phyloP scores from a whole-genome alignment of 2,329 filamentous ascomycete genomes.

The Cladophialophora carrionii region DNA sequence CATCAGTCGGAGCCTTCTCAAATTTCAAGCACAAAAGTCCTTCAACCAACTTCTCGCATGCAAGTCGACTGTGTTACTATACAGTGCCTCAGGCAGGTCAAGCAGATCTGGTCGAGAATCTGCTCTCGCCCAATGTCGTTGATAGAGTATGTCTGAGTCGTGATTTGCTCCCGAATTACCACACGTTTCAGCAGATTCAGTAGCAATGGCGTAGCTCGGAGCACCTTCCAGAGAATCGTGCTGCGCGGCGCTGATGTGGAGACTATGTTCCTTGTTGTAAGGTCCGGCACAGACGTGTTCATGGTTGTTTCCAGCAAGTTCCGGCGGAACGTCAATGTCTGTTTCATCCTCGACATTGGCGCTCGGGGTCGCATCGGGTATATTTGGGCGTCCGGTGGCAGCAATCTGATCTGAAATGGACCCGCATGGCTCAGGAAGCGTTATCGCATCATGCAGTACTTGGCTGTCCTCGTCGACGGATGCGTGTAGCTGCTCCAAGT shows the following conservation, averaged over 20 bases:
- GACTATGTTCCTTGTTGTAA: neutral
- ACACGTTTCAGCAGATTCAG: neutral
- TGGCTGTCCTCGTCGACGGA: neutral
- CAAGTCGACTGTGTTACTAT: neutral
- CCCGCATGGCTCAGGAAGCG: neutral
- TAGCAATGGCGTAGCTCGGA: neutral
- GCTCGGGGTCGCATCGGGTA: neutral
- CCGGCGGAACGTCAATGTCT: conserved; percentile 10
- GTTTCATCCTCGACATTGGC: neutral
- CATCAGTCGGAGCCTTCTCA: neutral
- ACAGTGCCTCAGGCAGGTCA: conserved; percentile 8
- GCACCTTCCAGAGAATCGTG: neutral
- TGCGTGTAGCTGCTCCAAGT: neutral
- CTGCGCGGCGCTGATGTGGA: neutral
- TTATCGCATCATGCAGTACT: neutral
- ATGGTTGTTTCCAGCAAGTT: neutral
- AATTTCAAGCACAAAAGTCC: conserved; percentile 3
- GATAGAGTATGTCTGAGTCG: neutral
- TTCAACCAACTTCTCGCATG: conserved; percentile 17
- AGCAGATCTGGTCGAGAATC: neutral
- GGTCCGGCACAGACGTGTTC: neutral
- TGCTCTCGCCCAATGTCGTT: neutral
- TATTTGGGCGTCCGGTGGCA: neutral
- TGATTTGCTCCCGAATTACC: neutral
- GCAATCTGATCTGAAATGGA: neutral